Percentiles rank a stretch among this genome's conserved stretches.
phyloP scores from a whole-genome alignment of 805 yeast species.

The Naumovozyma baii region DNA sequence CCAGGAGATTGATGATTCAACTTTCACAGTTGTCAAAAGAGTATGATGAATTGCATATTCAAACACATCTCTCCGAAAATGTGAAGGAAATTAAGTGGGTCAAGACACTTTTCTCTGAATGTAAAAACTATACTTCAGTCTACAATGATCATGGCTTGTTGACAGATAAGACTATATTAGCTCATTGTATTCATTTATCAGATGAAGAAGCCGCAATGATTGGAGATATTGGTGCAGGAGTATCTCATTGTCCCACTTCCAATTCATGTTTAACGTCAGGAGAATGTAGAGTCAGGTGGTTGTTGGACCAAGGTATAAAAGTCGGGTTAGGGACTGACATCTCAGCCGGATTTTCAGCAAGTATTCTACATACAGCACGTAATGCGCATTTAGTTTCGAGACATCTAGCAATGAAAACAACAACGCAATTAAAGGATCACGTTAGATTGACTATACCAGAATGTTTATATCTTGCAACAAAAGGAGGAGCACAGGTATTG shows the following conservation, averaged over 20 bases:
- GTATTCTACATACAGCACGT: slow-evolving; percentile 54
- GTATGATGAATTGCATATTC: slow-evolving; percentile 48
- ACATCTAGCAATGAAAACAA: slow-evolving; percentile 51
- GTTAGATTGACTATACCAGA: slow-evolving; percentile 56
- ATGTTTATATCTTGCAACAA: slow-evolving; percentile 70
- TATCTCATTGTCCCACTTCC: slow-evolving; percentile 89
- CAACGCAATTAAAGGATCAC: slow-evolving; percentile 27
- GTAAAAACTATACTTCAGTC: slow-evolving; percentile 61
- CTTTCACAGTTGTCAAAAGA: slow-evolving; percentile 50
- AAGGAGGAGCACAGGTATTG: slow-evolving; percentile 80
- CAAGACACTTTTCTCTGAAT: slow-evolving; percentile 58
- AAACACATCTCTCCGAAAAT: slow-evolving; percentile 88
- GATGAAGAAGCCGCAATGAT: slow-evolving; percentile 56
- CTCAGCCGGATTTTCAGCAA: slow-evolving; percentile 66
- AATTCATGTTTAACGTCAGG: slow-evolving; percentile 86
- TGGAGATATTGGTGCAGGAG: slow-evolving; percentile 48
- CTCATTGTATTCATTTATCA: slow-evolving; percentile 76
- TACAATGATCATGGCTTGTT: slow-evolving; percentile 57
- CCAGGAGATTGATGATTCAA: slow-evolving; percentile 48
- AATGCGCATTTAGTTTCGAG: slow-evolving; percentile 66
- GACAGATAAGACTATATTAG: slow-evolving; percentile 61
- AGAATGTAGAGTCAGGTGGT: slow-evolving; percentile 69
- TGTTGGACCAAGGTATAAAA: slow-evolving; percentile 54
- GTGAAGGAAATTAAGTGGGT: slow-evolving; percentile 68
- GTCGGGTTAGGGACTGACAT: slow-evolving; percentile 78